These are phyloP conservation scores for Entomortierella beljakovae DNA, from an alignment of 192 early-diverging fungal genomes.

Conservation along the genomic window DNA sequence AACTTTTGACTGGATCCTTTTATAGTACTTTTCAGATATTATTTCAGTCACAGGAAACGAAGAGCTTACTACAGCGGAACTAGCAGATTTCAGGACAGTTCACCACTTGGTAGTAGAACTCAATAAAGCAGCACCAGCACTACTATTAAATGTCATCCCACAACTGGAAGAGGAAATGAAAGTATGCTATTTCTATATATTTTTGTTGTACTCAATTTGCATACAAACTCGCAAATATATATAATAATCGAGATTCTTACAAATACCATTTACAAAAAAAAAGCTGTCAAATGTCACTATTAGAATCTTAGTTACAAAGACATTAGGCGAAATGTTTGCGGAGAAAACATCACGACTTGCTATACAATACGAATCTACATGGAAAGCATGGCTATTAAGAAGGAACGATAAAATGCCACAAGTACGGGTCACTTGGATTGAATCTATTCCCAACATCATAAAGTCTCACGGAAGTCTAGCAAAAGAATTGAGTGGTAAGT, in stretches of 20 bases:
- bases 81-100: slow-evolving; percentile 70
- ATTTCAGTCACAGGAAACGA: slow-evolving; percentile 67
- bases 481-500: slow-evolving; percentile 76
- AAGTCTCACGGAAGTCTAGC: slow-evolving; percentile 77
- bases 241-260: neutral
- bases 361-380: slow-evolving; percentile 79
- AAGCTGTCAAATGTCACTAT: slow-evolving; percentile 81
- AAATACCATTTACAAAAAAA: neutral
- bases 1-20: no score
- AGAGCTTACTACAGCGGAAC: slow-evolving; percentile 58
- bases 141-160: slow-evolving; percentile 92
- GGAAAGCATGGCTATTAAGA: slow-evolving; percentile 87
- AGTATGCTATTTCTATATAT: slow-evolving; percentile 28
- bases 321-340: slow-evolving; percentile 91
- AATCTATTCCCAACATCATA: slow-evolving; percentile 71
- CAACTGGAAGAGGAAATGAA: slow-evolving; percentile 93
- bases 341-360: slow-evolving; percentile 78
- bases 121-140: slow-evolving; percentile 75
- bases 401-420: slow-evolving; percentile 78
- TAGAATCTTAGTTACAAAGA: slow-evolving; percentile 79
- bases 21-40: slow-evolving; percentile 87
- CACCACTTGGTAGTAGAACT: slow-evolving; percentile 89
- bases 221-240: slow-evolving; percentile 1
- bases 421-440: slow-evolving; percentile 83
- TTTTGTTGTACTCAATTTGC: neutral